Base-by-base conservation (phyloP, 352 stramenopile species). In the Globisporangium paddicum region DNA sequence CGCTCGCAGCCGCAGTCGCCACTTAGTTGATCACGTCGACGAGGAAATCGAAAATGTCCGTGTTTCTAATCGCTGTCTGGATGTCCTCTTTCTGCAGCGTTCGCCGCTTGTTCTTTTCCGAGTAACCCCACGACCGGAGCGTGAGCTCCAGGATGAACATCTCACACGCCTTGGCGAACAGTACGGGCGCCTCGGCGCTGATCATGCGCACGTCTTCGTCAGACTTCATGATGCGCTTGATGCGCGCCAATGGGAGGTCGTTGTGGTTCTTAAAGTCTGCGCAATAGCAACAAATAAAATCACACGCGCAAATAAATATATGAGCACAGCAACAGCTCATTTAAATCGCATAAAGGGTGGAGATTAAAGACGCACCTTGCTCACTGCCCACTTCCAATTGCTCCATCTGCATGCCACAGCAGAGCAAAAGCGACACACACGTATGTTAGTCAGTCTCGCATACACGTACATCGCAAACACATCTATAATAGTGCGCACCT, bases 191-290 rank as follows among this genome's bases (percentile, higher is more conserved):
- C 72, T 99, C 93, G 16, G 93, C 93, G 60, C 89, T 98, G 71
- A 99, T 99, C 97, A 99, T 99, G 35, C 96, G 77, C 13, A 99
- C 87, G 64, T 96, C 86, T 68, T 99, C 96, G 68, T 99, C 97
- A 40, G 89, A 98, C 81, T 99, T 99, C 97, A 99, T 99, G 66
- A 99, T 99, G 28, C 96, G 83, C 79, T 99, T 99, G 82, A 99
- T 99, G 40, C 97, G 84, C 19, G 97, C 97, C 46, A 99, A 73
- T 16, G 97, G 97, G 47, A 99, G 80, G 73, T 99, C 97, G 72
- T 99, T 99, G 86, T 99, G 97, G 68, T 98, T 99, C 82, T 99
- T 99, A 62, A 99, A 99, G 64, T 99, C 85, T 94, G 55, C 21
- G 1, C 19, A 34, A 35, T 34, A 25, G 3, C 11, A 35, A 50